phyloP scores from a whole-genome alignment of 2,329 filamentous ascomycete species.

The Aureobasidium uvarum region DNA sequence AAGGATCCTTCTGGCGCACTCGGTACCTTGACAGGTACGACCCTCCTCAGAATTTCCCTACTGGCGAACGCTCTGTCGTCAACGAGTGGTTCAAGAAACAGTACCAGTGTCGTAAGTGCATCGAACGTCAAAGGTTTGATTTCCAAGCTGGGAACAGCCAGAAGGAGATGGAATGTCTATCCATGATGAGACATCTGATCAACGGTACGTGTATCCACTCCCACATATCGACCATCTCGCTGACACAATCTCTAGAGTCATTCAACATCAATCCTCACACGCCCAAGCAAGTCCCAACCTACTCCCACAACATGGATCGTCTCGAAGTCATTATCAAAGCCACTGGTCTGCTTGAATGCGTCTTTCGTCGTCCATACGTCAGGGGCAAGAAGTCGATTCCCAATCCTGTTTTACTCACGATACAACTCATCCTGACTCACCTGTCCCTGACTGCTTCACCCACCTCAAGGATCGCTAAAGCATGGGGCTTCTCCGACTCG shows the following conservation, averaged over 20 bases:
- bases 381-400: neutral
- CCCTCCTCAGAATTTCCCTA: slow-evolving; percentile 23
- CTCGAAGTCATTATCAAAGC: slow-evolving; percentile 38
- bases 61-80: slow-evolving; percentile 27
- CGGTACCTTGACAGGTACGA: slow-evolving; percentile 48
- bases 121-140: slow-evolving; percentile 33
- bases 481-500: slow-evolving; percentile 44
- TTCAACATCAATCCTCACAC: slow-evolving; percentile 35
- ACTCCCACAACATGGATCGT: slow-evolving; percentile 37
- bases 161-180: slow-evolving; percentile 40
- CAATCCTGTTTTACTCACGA: slow-evolving; percentile 28
- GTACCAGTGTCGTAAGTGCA: slow-evolving; percentile 39
- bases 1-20: slow-evolving; percentile 49
- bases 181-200: slow-evolving; percentile 46
- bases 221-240: neutral
- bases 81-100: slow-evolving; percentile 39
- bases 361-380: slow-evolving; percentile 10
- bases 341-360: slow-evolving; percentile 29
- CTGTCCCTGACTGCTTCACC: slow-evolving; percentile 17
- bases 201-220: slow-evolving; percentile 40
- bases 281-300: slow-evolving; percentile 20
- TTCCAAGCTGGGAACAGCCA: slow-evolving; percentile 34
- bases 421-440: slow-evolving; percentile 38
- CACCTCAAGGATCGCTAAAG: neutral
- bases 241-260: slow-evolving; percentile 34